A percentile compares a stretch with the other conserved stretches of the same genome.
Evolutionary conservation across 2,329 filamentous ascomycete species (phyloP).

Genomic region (Botryosphaeria dothidea): DNA sequence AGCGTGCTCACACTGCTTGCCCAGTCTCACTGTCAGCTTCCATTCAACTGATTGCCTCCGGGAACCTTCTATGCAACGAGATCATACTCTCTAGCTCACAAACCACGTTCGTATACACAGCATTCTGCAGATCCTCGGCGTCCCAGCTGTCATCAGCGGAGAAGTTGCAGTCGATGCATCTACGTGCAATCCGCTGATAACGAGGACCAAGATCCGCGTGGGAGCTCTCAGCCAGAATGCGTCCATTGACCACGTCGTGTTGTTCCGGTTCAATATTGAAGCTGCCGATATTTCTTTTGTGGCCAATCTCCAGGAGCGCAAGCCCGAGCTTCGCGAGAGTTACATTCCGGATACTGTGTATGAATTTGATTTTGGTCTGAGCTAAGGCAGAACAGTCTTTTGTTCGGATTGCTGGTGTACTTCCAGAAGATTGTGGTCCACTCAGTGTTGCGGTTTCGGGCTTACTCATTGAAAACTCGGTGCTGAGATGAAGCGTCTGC

Average conservation of each 20-base stretch:
- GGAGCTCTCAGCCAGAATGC: not conserved
- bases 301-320: constrained; percentile 29
- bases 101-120: not conserved
- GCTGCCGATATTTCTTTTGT: constrained; percentile 27
- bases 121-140: not conserved
- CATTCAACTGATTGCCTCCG: not conserved
- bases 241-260: not conserved
- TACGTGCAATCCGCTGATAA: not conserved
- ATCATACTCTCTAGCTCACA: not conserved
- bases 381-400: not conserved
- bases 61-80: not conserved
- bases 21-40: too few relatives aligned
- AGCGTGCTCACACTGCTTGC: too few relatives aligned
- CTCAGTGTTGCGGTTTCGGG: not conserved
- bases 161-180: not conserved
- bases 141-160: not conserved
- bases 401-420: not conserved
- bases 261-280: constrained; percentile 20
- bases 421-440: not conserved
- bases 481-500: constrained; percentile 26
- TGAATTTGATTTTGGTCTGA: not conserved
- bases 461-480: not conserved
- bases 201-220: not conserved
- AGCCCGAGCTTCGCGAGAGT: constrained; percentile 30
- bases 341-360: constrained; percentile 28